Base-by-base conservation (phyloP, 2,329 filamentous ascomycete species). In the Chalaropsis thielavioides region DNA sequence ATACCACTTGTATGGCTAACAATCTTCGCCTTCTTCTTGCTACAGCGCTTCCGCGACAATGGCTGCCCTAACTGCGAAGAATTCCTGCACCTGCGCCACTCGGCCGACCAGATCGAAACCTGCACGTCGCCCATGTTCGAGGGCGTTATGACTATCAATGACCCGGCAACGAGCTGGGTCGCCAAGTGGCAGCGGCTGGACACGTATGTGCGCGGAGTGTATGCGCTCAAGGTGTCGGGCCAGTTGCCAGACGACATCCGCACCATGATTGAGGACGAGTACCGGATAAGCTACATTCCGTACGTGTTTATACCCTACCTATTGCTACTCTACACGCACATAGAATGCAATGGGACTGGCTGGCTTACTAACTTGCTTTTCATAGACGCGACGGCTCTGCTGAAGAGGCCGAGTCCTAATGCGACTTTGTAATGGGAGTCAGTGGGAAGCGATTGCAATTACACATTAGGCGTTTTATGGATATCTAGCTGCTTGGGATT, bases 51-150 rank as follows among this genome's bases (percentile, higher is more conserved):
- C 81, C 81, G 86, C 71, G 83, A 85, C 71, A 82, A 89, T 73
- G 94, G 94, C 70, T 99, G 94, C 74, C 94, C 94, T 68, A 99
- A 99, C 80, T 99, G 94, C 81, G 92, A 96, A 73, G 85, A 89
- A 61, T 89, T 96, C 75, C 87, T 99, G 67, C 86, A 90, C 74
- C 87, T 97, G 68, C 82, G 84, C 69, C 86, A 87, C 73, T 88
- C 87, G 69, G 78, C 82, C 70, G 94, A 99, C 68, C 83, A 86
- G 68, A 89, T 97, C 72, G 85, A 90, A 73, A 90, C 91, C 77
- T 96, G 92, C 82, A 99, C 94, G 22, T 96, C 90, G 15, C 89
- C 92, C 72, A 92, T 97, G 69, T 99, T 94, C 74, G 94, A 99
- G 75, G 94, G 94, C 60, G 77, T 96, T 69, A 90, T 97, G 73